phyloP scores from a whole-genome alignment of 1,284 basidiomycete species.

The Phenoliferia sp. region DNA sequence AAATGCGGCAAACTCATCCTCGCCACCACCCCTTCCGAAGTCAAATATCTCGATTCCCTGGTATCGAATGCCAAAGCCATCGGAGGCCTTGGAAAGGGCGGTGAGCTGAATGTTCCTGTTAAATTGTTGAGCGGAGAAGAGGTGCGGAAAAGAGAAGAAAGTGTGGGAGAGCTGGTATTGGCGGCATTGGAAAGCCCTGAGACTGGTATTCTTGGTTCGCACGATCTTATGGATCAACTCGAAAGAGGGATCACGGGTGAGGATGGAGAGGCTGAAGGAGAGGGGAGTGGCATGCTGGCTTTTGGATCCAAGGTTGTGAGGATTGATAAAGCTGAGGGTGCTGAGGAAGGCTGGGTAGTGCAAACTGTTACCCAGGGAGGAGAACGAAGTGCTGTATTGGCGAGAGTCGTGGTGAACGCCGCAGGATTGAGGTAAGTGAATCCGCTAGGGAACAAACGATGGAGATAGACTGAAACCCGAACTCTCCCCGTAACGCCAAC shows the following conservation, averaged over 20 bases:
- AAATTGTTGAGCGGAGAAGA: slow-evolving; percentile 66
- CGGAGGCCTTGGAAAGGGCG: slow-evolving; percentile 1
- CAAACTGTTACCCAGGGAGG: slow-evolving; percentile 45
- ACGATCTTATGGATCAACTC: slow-evolving; percentile 47
- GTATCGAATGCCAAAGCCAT: slow-evolving; percentile 51
- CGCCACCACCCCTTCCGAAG: slow-evolving; percentile 59
- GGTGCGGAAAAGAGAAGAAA: slow-evolving; percentile 72
- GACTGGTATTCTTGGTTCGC: slow-evolving; percentile 89
- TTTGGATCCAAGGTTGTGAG: slow-evolving; percentile 83
- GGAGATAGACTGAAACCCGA: no score
- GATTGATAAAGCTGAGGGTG: slow-evolving; percentile 57
- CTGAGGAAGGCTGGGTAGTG: slow-evolving; percentile 52
- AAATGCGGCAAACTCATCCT: slow-evolving; percentile 86
- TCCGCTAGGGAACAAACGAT: no score
- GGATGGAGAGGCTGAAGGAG: slow-evolving; percentile 28
- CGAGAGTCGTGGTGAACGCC: slow-evolving; percentile 78
- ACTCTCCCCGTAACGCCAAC: no score
- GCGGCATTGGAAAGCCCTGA: slow-evolving; percentile 75
- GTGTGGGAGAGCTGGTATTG: slow-evolving; percentile 64
- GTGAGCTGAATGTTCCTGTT: slow-evolving; percentile 52
- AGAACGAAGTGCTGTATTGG: slow-evolving; percentile 66
- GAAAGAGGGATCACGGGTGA: slow-evolving; percentile 1
- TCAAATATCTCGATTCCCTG: slow-evolving; percentile 63
- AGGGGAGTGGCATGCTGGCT: slow-evolving; percentile 60
- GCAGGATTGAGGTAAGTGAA: slow-evolving; percentile 68